Percentiles rank a stretch among this genome's conserved stretches.
Conservation (phyloP, 192 early-diverging fungal genomes). For the Helicostylum pulchrum region DNA sequence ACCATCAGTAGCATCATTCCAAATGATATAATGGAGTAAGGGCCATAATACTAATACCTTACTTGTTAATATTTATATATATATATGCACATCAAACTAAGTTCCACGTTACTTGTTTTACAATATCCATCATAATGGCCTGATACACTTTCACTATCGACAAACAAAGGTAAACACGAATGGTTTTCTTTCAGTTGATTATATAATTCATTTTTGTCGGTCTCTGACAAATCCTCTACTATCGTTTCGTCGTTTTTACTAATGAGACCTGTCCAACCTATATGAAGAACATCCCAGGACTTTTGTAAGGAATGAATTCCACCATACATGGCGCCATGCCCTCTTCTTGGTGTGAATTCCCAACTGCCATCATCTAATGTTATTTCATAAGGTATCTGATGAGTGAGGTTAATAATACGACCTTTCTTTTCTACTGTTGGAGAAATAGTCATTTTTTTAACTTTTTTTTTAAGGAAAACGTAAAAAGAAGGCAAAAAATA, state of each 20-base stretch:
- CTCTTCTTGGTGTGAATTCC: slow-evolving; percentile 47
- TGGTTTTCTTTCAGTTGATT: slow-evolving; percentile 50
- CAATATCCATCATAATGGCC: slow-evolving; percentile 98
- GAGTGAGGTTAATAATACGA: slow-evolving; percentile 53
- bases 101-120: slow-evolving; percentile 66
- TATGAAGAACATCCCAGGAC: slow-evolving; percentile 57
- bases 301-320: slow-evolving; percentile 72
- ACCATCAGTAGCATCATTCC: slow-evolving; percentile 74
- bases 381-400: slow-evolving; percentile 47
- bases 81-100: background rate
- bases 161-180: slow-evolving; percentile 73
- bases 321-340: slow-evolving; percentile 88
- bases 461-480: no score
- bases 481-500: no score
- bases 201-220: slow-evolving; percentile 52
- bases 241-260: background rate
- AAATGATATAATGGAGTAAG: slow-evolving; percentile 90
- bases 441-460: no score
- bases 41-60: slow-evolving; percentile 80
- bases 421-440: background rate
- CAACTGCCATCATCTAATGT: background rate
- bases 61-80: background rate
- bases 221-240: slow-evolving; percentile 36
- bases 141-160: slow-evolving; percentile 67
- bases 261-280: slow-evolving; percentile 71